phyloP scores from a whole-genome alignment of 306 rosid genomes.

The Mimosa pudica region DNA sequence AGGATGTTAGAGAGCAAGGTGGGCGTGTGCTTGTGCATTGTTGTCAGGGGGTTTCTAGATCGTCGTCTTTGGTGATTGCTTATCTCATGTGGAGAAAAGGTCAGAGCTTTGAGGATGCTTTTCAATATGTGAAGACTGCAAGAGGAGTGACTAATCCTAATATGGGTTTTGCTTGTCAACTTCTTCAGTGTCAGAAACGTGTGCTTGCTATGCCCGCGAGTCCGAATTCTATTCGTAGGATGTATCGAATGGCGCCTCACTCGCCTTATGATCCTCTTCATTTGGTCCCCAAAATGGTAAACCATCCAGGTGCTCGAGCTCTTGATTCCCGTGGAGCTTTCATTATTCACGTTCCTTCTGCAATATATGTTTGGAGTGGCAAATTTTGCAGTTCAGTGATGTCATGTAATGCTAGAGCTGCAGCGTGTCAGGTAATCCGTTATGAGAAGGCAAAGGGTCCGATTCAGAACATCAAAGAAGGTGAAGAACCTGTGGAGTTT shows the following conservation, averaged over 20 bases:
- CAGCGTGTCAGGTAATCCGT: slow-evolving; percentile 76
- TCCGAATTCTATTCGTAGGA: slow-evolving; percentile 77
- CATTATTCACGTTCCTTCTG: slow-evolving; percentile 76
- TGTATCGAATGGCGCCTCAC: slow-evolving; percentile 94
- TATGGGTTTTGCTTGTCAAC: slow-evolving; percentile 91
- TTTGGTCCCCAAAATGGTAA: slow-evolving; percentile 76
- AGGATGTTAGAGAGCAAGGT: slow-evolving; percentile 77
- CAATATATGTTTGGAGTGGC: slow-evolving; percentile 85
- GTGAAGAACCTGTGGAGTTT: slow-evolving; percentile 72
- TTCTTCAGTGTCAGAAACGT: slow-evolving; percentile 90
- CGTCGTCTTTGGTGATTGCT: slow-evolving; percentile 84
- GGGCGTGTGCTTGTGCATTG: slow-evolving; percentile 95
- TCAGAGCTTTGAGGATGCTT: slow-evolving; percentile 87
- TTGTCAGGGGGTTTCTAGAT: slow-evolving; percentile 90
- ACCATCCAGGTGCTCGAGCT: slow-evolving; percentile 54
- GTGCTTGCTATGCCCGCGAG: slow-evolving; percentile 85
- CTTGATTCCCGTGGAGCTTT: slow-evolving; percentile 98
- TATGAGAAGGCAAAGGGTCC: slow-evolving; percentile 79
- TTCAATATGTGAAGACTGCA: slow-evolving; percentile 87
- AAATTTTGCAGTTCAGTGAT: slow-evolving; percentile 52
- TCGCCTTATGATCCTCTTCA: slow-evolving; percentile 92
- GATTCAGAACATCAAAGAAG: slow-evolving; percentile 52
- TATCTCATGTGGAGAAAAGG: slow-evolving; percentile 97
- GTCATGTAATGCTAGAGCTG: slow-evolving; percentile 61
- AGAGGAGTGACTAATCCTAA: slow-evolving; percentile 92